phyloP scores from a whole-genome alignment of 2,329 filamentous ascomycete species.

The Lasiodiplodia citricola region DNA sequence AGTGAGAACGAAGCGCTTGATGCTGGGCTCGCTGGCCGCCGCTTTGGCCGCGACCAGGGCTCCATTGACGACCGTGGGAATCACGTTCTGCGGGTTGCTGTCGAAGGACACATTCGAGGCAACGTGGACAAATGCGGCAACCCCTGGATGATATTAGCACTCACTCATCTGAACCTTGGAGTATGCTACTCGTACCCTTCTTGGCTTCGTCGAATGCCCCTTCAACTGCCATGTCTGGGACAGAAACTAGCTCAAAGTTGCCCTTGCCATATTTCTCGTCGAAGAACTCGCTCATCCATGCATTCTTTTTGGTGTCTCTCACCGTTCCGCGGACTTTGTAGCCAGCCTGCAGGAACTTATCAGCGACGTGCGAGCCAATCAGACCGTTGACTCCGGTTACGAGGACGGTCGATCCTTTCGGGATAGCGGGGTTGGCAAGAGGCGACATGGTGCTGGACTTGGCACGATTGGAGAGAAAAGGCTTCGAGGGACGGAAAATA shows the following conservation, averaged over 20 bases:
- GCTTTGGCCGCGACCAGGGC: slow-evolving; percentile 48
- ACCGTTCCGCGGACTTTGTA: slow-evolving; percentile 45
- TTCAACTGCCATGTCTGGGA: slow-evolving; percentile 37
- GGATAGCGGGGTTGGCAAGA: slow-evolving; percentile 25
- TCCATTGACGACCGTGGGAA: slow-evolving; percentile 47
- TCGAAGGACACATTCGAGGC: slow-evolving; percentile 50
- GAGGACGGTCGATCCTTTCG: slow-evolving; percentile 37
- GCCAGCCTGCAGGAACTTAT: slow-evolving; percentile 38
- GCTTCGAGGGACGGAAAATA: neutral
- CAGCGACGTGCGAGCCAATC: slow-evolving; percentile 40
- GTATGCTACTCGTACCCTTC: slow-evolving; percentile 31
- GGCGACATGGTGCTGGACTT: slow-evolving; percentile 4
- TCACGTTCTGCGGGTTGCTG: slow-evolving; percentile 46
- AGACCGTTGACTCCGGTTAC: slow-evolving; percentile 45
- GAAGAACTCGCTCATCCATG: slow-evolving; percentile 41
- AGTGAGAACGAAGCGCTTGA: slow-evolving; percentile 53
- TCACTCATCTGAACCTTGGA: neutral
- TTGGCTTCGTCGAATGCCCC: slow-evolving; percentile 37
- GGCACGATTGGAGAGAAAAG: neutral
- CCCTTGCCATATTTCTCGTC: slow-evolving; percentile 32
- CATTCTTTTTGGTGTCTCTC: slow-evolving; percentile 37
- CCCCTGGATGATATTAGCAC: slow-evolving; percentile 36
- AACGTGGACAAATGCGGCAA: slow-evolving; percentile 52
- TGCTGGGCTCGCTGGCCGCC: slow-evolving; percentile 45
- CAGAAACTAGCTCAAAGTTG: slow-evolving; percentile 37